Conservation (phyloP, 805 yeast genomes). For the Kluyveromyces nonfermentans region DNA sequence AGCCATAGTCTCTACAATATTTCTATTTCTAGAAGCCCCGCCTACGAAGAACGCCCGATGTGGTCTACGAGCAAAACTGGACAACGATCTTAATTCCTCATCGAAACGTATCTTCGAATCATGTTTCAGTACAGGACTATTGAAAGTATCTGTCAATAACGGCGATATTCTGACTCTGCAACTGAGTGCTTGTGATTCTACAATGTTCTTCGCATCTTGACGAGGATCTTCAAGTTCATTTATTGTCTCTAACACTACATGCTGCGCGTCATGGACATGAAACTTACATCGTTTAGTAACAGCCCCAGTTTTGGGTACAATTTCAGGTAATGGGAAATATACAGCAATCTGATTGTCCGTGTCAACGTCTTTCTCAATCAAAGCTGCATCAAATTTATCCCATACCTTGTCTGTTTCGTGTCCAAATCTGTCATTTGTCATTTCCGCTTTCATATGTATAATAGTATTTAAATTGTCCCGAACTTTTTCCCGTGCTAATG, state of each 20-base stretch:
- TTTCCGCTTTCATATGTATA: slow-evolving; percentile 70
- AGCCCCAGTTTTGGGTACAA: slow-evolving; percentile 71
- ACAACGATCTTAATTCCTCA: slow-evolving; percentile 20
- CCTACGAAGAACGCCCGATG: slow-evolving; percentile 74
- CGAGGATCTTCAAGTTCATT: slow-evolving; percentile 40
- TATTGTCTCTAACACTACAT: slow-evolving; percentile 18
- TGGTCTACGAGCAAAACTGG: slow-evolving; percentile 39
- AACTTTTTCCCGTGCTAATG: slow-evolving; percentile 73
- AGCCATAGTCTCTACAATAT: slow-evolving; percentile 62
- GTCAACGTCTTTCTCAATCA: slow-evolving; percentile 28
- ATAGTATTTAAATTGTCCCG: slow-evolving; percentile 44
- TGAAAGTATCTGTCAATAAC: slow-evolving; percentile 39
- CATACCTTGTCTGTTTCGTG: slow-evolving; percentile 39
- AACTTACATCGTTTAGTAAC: slow-evolving; percentile 48
- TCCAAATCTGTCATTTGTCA: slow-evolving; percentile 62
- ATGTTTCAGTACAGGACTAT: slow-evolving; percentile 6
- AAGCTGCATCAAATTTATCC: slow-evolving; percentile 49
- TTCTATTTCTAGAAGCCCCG: slow-evolving; percentile 67
- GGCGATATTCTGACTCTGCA: slow-evolving; percentile 77
- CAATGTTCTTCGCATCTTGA: slow-evolving; percentile 64
- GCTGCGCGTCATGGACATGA: slow-evolving; percentile 21
- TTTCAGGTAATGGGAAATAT: slow-evolving; percentile 85
- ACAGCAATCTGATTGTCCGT: slow-evolving; percentile 50
- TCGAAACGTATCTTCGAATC: slow-evolving; percentile 27
- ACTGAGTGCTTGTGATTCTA: slow-evolving; percentile 80